Base-by-base conservation (phyloP, 202 grass and related monocot species). In the Hordeum pubiflorum region DNA sequence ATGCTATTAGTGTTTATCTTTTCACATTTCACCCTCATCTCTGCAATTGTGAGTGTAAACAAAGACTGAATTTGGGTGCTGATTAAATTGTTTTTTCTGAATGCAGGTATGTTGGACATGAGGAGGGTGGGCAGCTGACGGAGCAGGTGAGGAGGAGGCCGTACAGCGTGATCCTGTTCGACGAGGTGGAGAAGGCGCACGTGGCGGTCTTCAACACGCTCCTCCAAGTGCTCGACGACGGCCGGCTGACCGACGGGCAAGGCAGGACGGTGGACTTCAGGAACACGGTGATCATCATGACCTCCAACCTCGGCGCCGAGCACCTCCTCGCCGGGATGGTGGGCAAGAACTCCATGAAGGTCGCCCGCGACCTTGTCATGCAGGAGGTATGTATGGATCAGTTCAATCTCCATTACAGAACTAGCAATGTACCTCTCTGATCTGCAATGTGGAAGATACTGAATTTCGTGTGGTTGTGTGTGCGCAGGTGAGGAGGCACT, bases 201-300 rank as follows among this genome's bases (percentile, higher is more conserved):
- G 88, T 91, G 14, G 77, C 92, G 0, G 92, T 98, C 33, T 98
- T 98, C 86, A 98, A 98, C 80, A 98, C 95, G 0, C 92, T 98
- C 26, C 92, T 98, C 44, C 95, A 98, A 67, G 92, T 98, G 8
- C 92, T 98, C 21, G 95, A 98, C 32, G 95, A 98, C 13, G 95
- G 95, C 3, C 85, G 95, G 80, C 74, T 98, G 7, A 98, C 95
- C 2, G 95, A 98, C 26, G 95, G 95, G 7, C 95, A 95, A 83
- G 95, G 95, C 58, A 58, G 95, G 63, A 98, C 95, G 0, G 95
- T 98, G 23, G 95, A 98, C 81, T 98, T 95, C 84, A 83, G 88
- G 62, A 98, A 98, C 85, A 91, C 95, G 0, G 92, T 98, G 22
- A 95, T 98, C 71, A 98, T 98, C 84, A 95, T 98, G 95, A 98